Evolutionary conservation across 345 rosid species (phyloP).

Genomic region (Lagerstroemia speciosa): DNA sequence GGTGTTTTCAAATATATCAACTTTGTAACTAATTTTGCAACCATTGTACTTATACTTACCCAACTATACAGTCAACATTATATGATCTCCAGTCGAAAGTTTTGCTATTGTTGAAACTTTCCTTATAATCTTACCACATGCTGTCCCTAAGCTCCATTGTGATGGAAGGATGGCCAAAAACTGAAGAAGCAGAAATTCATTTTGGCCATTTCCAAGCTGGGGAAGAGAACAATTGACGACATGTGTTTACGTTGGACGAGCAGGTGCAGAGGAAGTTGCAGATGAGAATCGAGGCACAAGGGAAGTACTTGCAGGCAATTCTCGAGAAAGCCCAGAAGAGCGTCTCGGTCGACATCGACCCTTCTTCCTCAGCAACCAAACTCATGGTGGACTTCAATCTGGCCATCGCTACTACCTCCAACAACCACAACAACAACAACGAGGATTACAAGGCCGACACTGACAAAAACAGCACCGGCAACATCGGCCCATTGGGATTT

Average conservation of each 20-base stretch:
- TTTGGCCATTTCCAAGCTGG: not conserved
- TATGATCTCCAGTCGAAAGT: too few relatives aligned
- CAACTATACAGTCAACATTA: too few relatives aligned
- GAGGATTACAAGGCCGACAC: constrained; percentile 4
- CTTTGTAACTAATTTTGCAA: too few relatives aligned
- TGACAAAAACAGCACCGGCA: not conserved
- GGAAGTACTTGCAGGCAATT: constrained; percentile 62
- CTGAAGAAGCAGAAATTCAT: too few relatives aligned
- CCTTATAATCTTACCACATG: too few relatives aligned
- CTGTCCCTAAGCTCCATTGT: too few relatives aligned
- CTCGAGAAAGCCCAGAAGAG: constrained; percentile 72
- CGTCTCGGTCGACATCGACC: constrained; percentile 21
- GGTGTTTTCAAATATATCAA: too few relatives aligned
- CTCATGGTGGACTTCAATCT: constrained; percentile 37
- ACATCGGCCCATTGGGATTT: constrained; percentile 16
- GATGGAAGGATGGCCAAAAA: too few relatives aligned
- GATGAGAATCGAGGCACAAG: constrained; percentile 87
- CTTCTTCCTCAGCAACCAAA: constrained; percentile 19
- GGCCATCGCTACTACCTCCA: constrained; percentile 26
- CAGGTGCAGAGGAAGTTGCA: constrained; percentile 69
- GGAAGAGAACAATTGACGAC: not conserved
- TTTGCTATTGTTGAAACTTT: too few relatives aligned
- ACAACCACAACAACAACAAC: not conserved
- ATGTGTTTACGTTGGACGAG: not conserved
- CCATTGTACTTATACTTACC: too few relatives aligned